Conservation (phyloP, 441 rosid species). For the Hura crepitans region DNA sequence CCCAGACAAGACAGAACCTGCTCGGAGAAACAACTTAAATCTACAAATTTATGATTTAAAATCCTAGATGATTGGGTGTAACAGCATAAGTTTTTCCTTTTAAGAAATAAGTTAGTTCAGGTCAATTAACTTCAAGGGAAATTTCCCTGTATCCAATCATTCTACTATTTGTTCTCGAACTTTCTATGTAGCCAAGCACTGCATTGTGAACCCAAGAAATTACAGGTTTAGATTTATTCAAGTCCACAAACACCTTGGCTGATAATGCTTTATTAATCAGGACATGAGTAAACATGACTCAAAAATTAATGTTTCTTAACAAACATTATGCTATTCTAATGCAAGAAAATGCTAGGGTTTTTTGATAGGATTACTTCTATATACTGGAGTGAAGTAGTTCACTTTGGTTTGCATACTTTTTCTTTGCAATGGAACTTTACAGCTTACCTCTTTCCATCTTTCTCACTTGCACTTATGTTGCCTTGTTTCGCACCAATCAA, state of each 20-base stretch:
- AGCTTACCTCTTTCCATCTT: slow-evolving; percentile 51
- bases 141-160: neutral
- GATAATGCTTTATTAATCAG: neutral
- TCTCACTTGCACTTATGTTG: slow-evolving; percentile 28
- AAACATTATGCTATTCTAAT: neutral
- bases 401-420: neutral
- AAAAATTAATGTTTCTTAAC: neutral
- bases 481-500: slow-evolving; percentile 35
- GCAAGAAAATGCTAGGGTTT: neutral
- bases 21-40: neutral
- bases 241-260: neutral
- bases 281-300: neutral
- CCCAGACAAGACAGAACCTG: neutral
- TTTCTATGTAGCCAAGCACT: no score
- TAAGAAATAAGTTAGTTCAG: neutral
- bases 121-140: neutral
- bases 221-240: neutral
- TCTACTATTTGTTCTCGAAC: neutral
- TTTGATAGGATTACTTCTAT: neutral
- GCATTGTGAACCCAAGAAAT: neutral
- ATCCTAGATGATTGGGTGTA: neutral
- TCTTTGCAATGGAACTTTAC: slow-evolving; percentile 1
- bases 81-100: no score
- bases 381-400: neutral
- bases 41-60: neutral